These are phyloP conservation scores for Adansonia gregorii DNA, from an alignment of 441 rosid genomes.

Conservation along the genomic window DNA sequence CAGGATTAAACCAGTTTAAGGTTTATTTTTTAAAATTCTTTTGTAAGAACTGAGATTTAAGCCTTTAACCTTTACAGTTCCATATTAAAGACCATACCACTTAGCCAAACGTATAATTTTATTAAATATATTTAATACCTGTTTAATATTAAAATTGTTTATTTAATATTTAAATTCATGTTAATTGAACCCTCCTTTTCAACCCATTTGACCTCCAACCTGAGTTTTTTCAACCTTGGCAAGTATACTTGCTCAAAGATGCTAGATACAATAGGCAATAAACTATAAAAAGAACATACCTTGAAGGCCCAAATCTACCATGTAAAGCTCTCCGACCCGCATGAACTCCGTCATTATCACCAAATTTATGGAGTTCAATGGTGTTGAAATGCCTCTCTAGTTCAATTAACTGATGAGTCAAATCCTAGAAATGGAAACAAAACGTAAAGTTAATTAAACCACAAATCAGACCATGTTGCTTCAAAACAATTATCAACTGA, in stretches of 20 bases:
- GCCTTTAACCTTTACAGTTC: not conserved
- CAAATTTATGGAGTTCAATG: slow-evolving; percentile 79
- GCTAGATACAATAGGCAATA: slow-evolving; percentile 8
- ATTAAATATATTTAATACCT: not conserved
- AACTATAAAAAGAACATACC: slow-evolving; percentile 44
- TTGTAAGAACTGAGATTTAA: not conserved
- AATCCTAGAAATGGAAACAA: slow-evolving; percentile 54
- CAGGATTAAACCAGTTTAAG: not conserved
- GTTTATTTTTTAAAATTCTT: not conserved
- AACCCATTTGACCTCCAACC: not conserved
- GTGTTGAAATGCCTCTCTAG: slow-evolving; percentile 88
- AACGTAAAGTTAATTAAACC: slow-evolving; percentile 22
- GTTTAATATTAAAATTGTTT: not conserved
- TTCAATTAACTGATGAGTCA: slow-evolving; percentile 83
- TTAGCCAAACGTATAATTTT: not conserved
- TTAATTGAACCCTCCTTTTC: not conserved
- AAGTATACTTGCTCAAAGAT: not conserved
- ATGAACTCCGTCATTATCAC: slow-evolving; percentile 55
- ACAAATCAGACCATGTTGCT: slow-evolving; percentile 23
- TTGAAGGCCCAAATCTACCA: slow-evolving; percentile 61
- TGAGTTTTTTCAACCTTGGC: not conserved
- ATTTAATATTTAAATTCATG: not conserved
- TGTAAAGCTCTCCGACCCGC: slow-evolving; percentile 52
- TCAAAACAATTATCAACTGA: slow-evolving; percentile 27
- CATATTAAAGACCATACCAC: not conserved